These are phyloP conservation scores for Collybia sordida DNA, from an alignment of 768 basidiomycete species.

Conservation along the genomic window DNA sequence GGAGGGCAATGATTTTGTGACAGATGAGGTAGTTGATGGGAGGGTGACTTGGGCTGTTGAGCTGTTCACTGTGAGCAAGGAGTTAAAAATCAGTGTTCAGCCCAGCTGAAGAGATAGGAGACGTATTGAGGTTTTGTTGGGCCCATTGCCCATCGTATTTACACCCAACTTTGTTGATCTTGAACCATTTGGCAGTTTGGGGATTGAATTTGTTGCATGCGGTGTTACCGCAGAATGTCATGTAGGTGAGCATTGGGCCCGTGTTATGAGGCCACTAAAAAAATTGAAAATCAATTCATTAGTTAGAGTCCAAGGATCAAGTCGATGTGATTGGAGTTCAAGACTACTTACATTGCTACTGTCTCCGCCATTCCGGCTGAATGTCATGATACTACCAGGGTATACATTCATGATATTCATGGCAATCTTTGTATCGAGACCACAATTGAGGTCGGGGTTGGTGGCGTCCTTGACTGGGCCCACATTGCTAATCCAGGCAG, in stretches of 20 bases:
- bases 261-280: constrained; percentile 56
- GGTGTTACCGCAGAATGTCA: constrained; percentile 59
- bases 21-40: constrained; percentile 70
- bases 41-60: constrained; percentile 38
- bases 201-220: constrained; percentile 62
- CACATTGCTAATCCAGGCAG: constrained; percentile 35
- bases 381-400: constrained; percentile 54
- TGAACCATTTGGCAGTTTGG: constrained; percentile 69
- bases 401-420: constrained; percentile 53
- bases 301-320: not conserved
- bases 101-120: not conserved
- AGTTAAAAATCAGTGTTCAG: not conserved
- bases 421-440: constrained; percentile 49
- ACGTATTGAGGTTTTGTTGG: constrained; percentile 54
- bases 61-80: constrained; percentile 33
- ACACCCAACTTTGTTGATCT: constrained; percentile 56
- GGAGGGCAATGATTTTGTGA: constrained; percentile 79
- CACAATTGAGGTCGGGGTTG: constrained; percentile 62
- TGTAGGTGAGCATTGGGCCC: constrained; percentile 74
- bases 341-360: constrained; percentile 28
- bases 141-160: constrained; percentile 45
- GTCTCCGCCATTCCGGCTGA: constrained; percentile 57
- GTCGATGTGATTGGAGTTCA: not conserved
- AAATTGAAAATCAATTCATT: too few species aligned
- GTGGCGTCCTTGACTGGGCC: constrained; percentile 52